Evolutionary conservation across 2,329 filamentous ascomycete genomes (phyloP).

Genomic region (Coccinonectria pachysandricola): DNA sequence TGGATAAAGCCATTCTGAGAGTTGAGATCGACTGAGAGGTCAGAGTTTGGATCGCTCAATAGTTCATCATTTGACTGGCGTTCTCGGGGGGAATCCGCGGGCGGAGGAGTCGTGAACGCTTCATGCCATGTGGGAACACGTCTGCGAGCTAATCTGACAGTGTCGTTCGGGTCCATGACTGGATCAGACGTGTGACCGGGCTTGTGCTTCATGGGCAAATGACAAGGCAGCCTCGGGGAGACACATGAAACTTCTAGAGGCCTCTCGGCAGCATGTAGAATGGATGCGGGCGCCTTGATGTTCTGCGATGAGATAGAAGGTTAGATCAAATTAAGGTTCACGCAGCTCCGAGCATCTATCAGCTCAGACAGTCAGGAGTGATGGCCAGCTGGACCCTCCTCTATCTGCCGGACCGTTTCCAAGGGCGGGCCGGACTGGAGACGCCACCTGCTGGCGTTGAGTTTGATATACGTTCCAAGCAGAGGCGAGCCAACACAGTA

Average conservation of each 20-base stretch:
- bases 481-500: too few relatives aligned
- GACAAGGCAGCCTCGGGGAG: conserved; percentile 27
- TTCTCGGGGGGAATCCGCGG: conserved; percentile 12
- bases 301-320: conserved; percentile 9
- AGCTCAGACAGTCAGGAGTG: conserved; percentile 10
- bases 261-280: conserved; percentile 9
- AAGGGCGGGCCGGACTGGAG: too few relatives aligned
- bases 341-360: conserved; percentile 8
- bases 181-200: conserved; percentile 10
- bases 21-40: conserved; percentile 45
- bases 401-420: too few relatives aligned
- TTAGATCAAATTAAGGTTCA: conserved; percentile 15
- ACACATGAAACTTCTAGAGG: conserved; percentile 14
- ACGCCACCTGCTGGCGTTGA: too few relatives aligned
- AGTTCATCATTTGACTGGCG: conserved; percentile 24
- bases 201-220: conserved; percentile 16
- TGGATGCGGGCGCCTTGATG: conserved; percentile 6
- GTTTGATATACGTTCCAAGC: too few relatives aligned
- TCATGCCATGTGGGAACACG: conserved; percentile 11
- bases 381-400: too few relatives aligned
- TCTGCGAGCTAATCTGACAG: conserved; percentile 21
- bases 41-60: conserved; percentile 35
- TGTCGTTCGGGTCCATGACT: conserved; percentile 22
- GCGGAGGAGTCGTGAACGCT: conserved; percentile 12
- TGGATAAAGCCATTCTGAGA: conserved; percentile 44